A percentile compares a stretch with the other conserved stretches of the same genome.
phyloP scores from a whole-genome alignment of 2,329 filamentous ascomycete genomes.

The Trichoderma harzianum region DNA sequence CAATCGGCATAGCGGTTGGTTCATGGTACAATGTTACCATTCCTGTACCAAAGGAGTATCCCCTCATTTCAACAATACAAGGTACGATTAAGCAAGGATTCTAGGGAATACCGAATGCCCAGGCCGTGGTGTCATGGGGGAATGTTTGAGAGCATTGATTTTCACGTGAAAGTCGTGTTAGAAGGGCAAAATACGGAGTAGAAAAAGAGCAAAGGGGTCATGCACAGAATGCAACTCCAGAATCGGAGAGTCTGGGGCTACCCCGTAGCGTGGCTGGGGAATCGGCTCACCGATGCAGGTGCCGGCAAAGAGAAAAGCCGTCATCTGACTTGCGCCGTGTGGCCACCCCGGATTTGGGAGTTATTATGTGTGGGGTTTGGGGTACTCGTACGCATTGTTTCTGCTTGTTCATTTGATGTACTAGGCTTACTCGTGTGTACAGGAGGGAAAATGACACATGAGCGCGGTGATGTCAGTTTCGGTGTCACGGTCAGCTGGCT shows the following conservation, averaged over 20 bases:
- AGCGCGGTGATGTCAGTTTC: background rate
- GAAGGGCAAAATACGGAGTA: background rate
- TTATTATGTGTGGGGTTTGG: constrained; percentile 4
- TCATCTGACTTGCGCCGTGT: constrained; percentile 15
- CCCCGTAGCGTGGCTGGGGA: background rate
- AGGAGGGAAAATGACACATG: background rate
- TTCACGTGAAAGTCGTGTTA: background rate
- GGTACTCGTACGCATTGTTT: background rate
- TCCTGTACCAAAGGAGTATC: background rate
- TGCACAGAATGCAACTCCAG: background rate
- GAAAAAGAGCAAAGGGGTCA: background rate
- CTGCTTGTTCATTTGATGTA: background rate
- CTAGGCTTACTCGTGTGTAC: background rate
- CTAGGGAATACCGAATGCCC: background rate
- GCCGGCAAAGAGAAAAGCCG: background rate
- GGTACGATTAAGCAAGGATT: background rate
- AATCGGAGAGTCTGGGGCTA: background rate
- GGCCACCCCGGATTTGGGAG: constrained; percentile 15
- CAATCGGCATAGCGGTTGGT: background rate
- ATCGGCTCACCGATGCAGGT: background rate
- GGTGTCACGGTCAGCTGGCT: background rate
- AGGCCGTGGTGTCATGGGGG: background rate
- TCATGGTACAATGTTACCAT: background rate
- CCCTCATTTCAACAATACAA: background rate
- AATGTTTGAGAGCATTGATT: background rate